phyloP scores from a whole-genome alignment of 2,329 filamentous ascomycete species.

The Stemphylium lycopersici region DNA sequence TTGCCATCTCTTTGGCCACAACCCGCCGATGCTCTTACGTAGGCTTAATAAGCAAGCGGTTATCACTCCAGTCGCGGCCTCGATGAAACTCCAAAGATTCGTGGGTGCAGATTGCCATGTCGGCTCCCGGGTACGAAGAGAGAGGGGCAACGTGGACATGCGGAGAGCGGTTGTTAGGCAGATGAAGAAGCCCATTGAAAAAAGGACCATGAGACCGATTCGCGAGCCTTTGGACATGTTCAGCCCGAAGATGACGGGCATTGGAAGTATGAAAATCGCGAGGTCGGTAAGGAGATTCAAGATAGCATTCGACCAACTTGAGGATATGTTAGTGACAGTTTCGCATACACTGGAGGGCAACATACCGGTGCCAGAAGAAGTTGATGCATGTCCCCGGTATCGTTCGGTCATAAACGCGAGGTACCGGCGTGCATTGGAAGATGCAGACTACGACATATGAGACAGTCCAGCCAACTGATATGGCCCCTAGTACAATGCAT shows the following conservation, averaged over 20 bases:
- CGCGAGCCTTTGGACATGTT: constrained; percentile 29
- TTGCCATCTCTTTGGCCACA: constrained; percentile 25
- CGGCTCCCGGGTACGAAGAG: constrained; percentile 23
- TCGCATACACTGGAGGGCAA: not conserved
- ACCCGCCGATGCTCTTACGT: constrained; percentile 15
- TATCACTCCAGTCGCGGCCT: constrained; percentile 34
- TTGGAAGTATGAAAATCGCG: constrained; percentile 28
- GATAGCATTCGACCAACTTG: constrained; percentile 28
- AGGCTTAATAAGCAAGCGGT: constrained; percentile 37
- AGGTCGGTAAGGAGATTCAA: constrained; percentile 28
- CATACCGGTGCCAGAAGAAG: constrained; percentile 31
- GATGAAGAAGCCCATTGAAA: constrained; percentile 37
- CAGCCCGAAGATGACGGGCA: constrained; percentile 28
- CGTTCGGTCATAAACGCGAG: constrained; percentile 18
- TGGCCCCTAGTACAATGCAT: constrained; percentile 21
- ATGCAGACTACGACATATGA: constrained; percentile 25
- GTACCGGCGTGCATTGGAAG: constrained; percentile 31
- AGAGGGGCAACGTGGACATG: constrained; percentile 31
- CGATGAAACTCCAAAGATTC: constrained; percentile 39
- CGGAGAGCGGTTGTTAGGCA: constrained; percentile 34
- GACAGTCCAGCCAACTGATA: constrained; percentile 26
- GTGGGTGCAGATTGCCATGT: constrained; percentile 34
- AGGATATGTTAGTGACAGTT: not conserved
- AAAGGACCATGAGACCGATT: constrained; percentile 29
- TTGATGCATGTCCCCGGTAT: constrained; percentile 29